These are phyloP conservation scores for Dactylonectria macrodidyma DNA, from an alignment of 2,329 filamentous ascomycete species.

Conservation along the genomic window DNA sequence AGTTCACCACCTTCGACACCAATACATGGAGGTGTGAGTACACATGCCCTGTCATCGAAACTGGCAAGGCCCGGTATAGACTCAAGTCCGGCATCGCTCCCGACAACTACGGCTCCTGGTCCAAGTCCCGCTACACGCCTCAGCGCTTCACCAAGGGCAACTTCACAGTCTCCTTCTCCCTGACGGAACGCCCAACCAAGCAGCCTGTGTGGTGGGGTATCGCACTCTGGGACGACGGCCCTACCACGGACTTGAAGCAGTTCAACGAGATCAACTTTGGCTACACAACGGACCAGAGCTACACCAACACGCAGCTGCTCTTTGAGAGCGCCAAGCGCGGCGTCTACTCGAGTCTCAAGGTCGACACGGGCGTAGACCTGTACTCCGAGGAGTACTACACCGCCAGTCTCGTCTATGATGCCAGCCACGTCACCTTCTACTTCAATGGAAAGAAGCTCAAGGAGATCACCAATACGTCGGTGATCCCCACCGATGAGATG, in stretches of 20 bases:
- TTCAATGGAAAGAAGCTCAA: slow-evolving; percentile 31
- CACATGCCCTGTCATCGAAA: slow-evolving; percentile 36
- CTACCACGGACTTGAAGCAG: slow-evolving; percentile 2
- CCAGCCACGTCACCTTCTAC: slow-evolving; percentile 33
- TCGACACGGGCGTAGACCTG: slow-evolving; percentile 32
- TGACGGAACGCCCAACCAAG: slow-evolving; percentile 27
- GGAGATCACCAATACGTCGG: slow-evolving; percentile 28
- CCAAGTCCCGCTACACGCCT: slow-evolving; percentile 34
- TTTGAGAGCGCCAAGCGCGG: slow-evolving; percentile 36
- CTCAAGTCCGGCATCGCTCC: slow-evolving; percentile 24
- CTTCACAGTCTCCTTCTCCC: slow-evolving; percentile 34
- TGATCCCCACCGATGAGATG: slow-evolving; percentile 37
- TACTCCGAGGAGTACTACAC: slow-evolving; percentile 35
- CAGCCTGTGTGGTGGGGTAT: slow-evolving; percentile 40
- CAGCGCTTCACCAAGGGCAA: slow-evolving; percentile 33
- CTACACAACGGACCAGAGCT: slow-evolving; percentile 33
- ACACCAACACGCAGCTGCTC: slow-evolving; percentile 23
- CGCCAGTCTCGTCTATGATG: slow-evolving; percentile 36
- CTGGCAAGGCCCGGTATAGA: slow-evolving; percentile 33
- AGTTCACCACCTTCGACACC: slow-evolving; percentile 31
- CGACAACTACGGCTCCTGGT: slow-evolving; percentile 35
- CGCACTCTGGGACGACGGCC: slow-evolving; percentile 34
- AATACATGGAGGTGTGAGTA: slow-evolving; percentile 35
- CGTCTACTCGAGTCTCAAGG: slow-evolving; percentile 1
- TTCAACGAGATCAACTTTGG: slow-evolving; percentile 44